Percentiles rank a stretch among this genome's conserved stretches.
phyloP scores from a whole-genome alignment of 2,329 filamentous ascomycete species.

The Plenodomus tracheiphilus region DNA sequence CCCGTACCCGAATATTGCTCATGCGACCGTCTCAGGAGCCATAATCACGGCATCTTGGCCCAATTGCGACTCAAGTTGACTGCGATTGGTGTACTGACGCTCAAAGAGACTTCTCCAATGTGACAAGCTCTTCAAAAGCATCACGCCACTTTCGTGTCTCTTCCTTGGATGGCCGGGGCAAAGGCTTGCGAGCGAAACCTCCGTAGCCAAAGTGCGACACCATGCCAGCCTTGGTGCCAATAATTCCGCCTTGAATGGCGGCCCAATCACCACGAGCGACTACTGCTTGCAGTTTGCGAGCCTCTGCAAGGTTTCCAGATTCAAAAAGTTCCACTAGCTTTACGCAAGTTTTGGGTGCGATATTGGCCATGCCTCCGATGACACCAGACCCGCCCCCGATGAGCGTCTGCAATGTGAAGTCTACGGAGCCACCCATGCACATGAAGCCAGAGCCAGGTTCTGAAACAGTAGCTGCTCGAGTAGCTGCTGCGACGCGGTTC shows the following conservation, averaged over 20 bases:
- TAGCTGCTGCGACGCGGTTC: constrained; percentile 61
- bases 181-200: constrained; percentile 61
- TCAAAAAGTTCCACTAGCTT: constrained; percentile 64
- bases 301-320: constrained; percentile 62
- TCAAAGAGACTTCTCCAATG: constrained; percentile 46
- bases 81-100: background rate
- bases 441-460: constrained; percentile 61
- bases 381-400: constrained; percentile 72
- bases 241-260: constrained; percentile 69
- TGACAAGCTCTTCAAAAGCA: constrained; percentile 51
- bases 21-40: no score
- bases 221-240: constrained; percentile 69
- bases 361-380: constrained; percentile 72
- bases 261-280: constrained; percentile 71
- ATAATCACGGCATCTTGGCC: no score
- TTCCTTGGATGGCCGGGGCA: constrained; percentile 54
- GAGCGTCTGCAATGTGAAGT: constrained; percentile 73
- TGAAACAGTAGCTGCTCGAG: constrained; percentile 43
- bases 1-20: no score
- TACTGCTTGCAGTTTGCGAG: constrained; percentile 65
- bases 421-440: constrained; percentile 72
- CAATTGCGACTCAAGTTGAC: background rate
- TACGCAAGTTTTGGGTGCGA: constrained; percentile 68
- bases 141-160: constrained; percentile 47
- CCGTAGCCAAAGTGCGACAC: constrained; percentile 68